phyloP scores from a whole-genome alignment of 768 basidiomycete species.

The Trametes gibbosa region DNA sequence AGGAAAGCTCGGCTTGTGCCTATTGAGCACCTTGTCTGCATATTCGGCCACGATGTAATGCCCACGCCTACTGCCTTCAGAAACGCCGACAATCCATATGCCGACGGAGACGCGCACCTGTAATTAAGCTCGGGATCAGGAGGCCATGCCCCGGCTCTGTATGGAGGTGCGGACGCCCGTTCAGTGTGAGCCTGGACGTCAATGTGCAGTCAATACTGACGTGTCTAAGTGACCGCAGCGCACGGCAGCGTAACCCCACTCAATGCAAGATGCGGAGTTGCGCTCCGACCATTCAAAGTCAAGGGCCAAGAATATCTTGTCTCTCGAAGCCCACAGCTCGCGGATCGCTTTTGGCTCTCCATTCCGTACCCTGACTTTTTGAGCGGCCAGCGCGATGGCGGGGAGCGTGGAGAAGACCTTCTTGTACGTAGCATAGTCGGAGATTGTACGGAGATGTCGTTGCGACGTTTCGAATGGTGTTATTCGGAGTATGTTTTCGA shows the following conservation, averaged over 20 bases:
- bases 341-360: constrained; percentile 66
- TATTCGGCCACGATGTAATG: constrained; percentile 76
- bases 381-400: constrained; percentile 60
- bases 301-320: constrained; percentile 74
- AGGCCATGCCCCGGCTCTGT: constrained; percentile 70
- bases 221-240: constrained; percentile 68
- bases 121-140: constrained; percentile 75
- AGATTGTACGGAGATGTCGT: constrained; percentile 68
- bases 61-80: constrained; percentile 43
- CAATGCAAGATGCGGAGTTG: constrained; percentile 63
- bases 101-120: constrained; percentile 44
- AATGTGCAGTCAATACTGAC: constrained; percentile 39
- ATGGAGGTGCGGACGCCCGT: not conserved
- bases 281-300: constrained; percentile 77
- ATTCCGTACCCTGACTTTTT: constrained; percentile 59
- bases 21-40: constrained; percentile 62
- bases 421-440: constrained; percentile 66
- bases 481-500: constrained; percentile 69
- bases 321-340: constrained; percentile 64
- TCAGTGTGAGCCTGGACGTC: constrained; percentile 5
- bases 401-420: constrained; percentile 71
- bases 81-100: constrained; percentile 11
- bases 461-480: constrained; percentile 65
- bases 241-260: constrained; percentile 83
- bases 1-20: constrained; percentile 59